phyloP scores from a whole-genome alignment of 208 protist genomes.

The Phytomonas sp. region DNA sequence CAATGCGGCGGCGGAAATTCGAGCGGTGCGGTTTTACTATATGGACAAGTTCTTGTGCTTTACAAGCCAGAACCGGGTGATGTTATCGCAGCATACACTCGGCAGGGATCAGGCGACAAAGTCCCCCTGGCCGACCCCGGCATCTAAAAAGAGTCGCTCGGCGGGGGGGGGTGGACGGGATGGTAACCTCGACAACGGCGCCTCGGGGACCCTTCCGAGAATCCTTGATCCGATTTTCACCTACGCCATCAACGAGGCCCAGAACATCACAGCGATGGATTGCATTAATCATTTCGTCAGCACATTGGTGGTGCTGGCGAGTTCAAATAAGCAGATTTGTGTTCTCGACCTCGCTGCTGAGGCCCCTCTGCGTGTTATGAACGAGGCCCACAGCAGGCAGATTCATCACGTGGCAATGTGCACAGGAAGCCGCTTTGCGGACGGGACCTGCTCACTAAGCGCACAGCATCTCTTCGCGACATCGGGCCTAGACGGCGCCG shows the following conservation, averaged over 20 bases:
- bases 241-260: conserved; percentile 20
- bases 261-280: conserved; percentile 46
- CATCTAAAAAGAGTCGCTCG: too few relatives aligned
- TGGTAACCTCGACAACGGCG: too few relatives aligned
- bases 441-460: conserved; percentile 4
- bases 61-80: conserved; percentile 16
- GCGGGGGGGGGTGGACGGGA: too few relatives aligned
- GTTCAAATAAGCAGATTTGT: conserved; percentile 60
- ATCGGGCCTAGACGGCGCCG: conserved; percentile 57
- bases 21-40: conserved; percentile 65
- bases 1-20: conserved; percentile 16
- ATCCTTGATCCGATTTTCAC: conserved; percentile 16
- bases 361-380: conserved; percentile 23
- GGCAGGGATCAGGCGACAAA: background rate
- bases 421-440: conserved; percentile 33
- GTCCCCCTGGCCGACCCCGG: background rate
- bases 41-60: conserved; percentile 68
- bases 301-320: conserved; percentile 50
- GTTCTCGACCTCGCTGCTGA: conserved; percentile 52
- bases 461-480: conserved; percentile 55
- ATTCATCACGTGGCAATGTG: conserved; percentile 62
- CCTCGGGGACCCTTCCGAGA: too few relatives aligned
- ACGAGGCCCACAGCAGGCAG: conserved; percentile 46
- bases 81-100: conserved; percentile 19
- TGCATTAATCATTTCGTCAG: conserved; percentile 74